Conservation (phyloP, 2,329 filamentous ascomycete species). For the Plectosphaerella sp. region DNA sequence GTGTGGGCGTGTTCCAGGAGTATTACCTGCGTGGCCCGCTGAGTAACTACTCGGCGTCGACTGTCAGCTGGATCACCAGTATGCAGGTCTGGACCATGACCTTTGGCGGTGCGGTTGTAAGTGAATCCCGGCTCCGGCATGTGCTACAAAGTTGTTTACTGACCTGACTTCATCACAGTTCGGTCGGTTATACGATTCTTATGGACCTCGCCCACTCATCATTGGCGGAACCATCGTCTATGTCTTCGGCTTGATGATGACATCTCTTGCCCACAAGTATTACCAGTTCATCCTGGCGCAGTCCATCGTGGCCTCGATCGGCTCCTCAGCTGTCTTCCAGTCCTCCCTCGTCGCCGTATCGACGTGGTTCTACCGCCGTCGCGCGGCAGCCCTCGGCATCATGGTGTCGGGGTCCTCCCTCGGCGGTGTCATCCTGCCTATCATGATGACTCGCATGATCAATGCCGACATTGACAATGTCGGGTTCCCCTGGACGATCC, state of each 20-base stretch:
- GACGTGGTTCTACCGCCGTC: constrained; percentile 48
- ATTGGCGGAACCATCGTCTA: constrained; percentile 49
- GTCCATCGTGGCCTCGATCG: constrained; percentile 33
- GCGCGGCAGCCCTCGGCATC: constrained; percentile 50
- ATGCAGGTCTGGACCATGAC: constrained; percentile 44
- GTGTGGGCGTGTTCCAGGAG: constrained; percentile 51
- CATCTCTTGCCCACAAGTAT: constrained; percentile 41
- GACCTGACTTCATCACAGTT: constrained; percentile 21
- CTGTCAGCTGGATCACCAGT: constrained; percentile 57
- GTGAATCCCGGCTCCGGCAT: constrained; percentile 13
- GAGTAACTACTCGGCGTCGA: constrained; percentile 39
- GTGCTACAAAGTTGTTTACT: neutral
- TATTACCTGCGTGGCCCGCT: constrained; percentile 51
- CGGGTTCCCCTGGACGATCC: constrained; percentile 45
- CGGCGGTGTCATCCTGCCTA: constrained; percentile 55
- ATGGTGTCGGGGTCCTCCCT: constrained; percentile 49
- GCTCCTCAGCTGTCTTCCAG: constrained; percentile 38
- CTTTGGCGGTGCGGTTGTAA: constrained; percentile 42
- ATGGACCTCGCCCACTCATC: constrained; percentile 57
- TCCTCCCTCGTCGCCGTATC: constrained; percentile 34
- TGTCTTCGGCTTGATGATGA: constrained; percentile 63
- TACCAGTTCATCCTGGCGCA: constrained; percentile 41
- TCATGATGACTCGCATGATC: constrained; percentile 55
- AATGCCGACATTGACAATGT: constrained; percentile 29
- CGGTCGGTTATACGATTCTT: constrained; percentile 61